Conservation (phyloP, 129 eudicot species). For the Lactuca saligna region DNA sequence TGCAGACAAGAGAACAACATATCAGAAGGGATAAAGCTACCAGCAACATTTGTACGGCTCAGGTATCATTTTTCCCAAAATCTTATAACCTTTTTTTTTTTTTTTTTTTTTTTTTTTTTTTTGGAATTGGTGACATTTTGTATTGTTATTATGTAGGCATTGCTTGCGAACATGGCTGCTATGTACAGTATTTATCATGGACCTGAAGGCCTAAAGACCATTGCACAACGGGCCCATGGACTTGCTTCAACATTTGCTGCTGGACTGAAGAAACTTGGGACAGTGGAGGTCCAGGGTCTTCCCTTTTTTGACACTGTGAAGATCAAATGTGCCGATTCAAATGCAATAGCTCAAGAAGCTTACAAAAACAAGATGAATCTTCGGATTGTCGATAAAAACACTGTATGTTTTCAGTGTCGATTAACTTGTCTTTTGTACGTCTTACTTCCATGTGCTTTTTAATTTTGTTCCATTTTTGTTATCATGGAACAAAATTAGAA, state of each 20-base stretch:
- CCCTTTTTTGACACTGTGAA: conserved; percentile 97
- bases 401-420: conserved; percentile 33
- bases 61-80: conserved; percentile 42
- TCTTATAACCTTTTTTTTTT: background rate
- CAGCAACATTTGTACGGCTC: conserved; percentile 97
- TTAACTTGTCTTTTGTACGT: too few species aligned
- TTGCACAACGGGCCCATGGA: conserved; percentile 88
- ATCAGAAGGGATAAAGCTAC: conserved; percentile 97
- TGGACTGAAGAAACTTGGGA: conserved; percentile 84
- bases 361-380: conserved; percentile 68
- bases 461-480: too few species aligned
- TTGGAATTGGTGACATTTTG: too few species aligned
- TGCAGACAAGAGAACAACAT: conserved; percentile 99
- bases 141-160: conserved; percentile 47
- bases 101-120: background rate
- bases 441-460: too few species aligned
- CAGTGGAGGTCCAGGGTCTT: conserved; percentile 73
- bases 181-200: conserved; percentile 96
- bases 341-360: conserved; percentile 79
- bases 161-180: conserved; percentile 99
- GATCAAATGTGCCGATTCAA: conserved; percentile 65
- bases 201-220: conserved; percentile 91
- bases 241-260: conserved; percentile 82
- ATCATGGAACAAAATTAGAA: too few species aligned
- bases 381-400: conserved; percentile 74